Base-by-base conservation (phyloP, 495 filamentous ascomycete genomes). In the Neurospora africana region DNA sequence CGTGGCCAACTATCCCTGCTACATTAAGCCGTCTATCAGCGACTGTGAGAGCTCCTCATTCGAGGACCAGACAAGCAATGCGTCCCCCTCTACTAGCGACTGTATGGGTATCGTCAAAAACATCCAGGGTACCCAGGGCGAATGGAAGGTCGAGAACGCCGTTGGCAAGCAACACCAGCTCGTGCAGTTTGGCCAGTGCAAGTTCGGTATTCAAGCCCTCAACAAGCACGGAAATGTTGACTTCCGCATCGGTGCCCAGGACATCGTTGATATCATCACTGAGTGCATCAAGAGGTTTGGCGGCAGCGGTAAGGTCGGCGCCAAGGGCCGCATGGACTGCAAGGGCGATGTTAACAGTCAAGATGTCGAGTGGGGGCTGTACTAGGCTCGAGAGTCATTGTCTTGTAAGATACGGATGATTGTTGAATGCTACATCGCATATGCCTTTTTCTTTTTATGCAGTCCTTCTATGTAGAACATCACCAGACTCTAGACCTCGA, bases 31-130 rank as follows among this genome's bases (percentile, higher is more conserved):
- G 39, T 73, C 78, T 43, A 73, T 61, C 4, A 71, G 68, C 72
- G 30, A 72, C 61, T 81, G 80, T 71, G 74, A 74, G 11, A 43
- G 43, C 23, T 81, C 78, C 27, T 75, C 76, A 17, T 81, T 76
- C 68, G 69, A 38, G 33, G 74, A 81, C 70, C 71, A 81, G 70
- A 80, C 77, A 35, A 77, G 70, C 68, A 69, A 69, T 33, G 77
- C 72, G 36, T 81, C 78, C 11, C 80, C 81, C 11, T 36, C 36
- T 13, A 72, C 79, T 27, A 38, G 67, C 13, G 79, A 81, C 75
- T 81, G 80, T 72, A 72, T 70, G 58, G 35, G 68, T 11, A 81
- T 82, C 70, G 73, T 81, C 39, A 72, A 71, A 21, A 83, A 82
- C 69, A 80, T 82, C 71, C 53, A 80, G 72, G 76, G 75, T 69